These are phyloP conservation scores for Sugiyamaella xylanicola DNA, from an alignment of 1,139 yeast species.

Conservation along the genomic window DNA sequence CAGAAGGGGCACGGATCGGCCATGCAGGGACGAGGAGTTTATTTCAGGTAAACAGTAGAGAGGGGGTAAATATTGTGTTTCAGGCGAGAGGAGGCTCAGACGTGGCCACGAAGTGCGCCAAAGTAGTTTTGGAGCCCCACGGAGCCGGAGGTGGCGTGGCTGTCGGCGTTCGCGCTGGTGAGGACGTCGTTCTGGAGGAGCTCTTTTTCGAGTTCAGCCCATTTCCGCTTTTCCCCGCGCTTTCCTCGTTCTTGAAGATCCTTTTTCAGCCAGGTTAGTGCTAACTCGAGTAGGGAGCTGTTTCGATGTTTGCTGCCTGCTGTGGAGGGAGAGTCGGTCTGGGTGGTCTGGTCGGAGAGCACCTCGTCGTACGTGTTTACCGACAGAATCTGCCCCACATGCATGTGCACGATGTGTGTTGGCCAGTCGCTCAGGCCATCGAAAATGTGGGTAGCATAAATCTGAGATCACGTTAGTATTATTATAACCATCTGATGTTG, in stretches of 20 bases:
- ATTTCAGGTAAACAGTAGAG: neutral
- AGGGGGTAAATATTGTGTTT: neutral
- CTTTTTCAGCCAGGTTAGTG: conserved; percentile 44
- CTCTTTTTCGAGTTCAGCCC: conserved; percentile 35
- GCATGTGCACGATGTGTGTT: conserved; percentile 76
- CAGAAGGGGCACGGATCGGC: neutral
- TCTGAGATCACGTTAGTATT: conserved; percentile 27
- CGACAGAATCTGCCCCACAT: conserved; percentile 57
- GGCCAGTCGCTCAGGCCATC: conserved; percentile 95
- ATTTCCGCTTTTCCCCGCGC: conserved; percentile 30
- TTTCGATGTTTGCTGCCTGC: conserved; percentile 39
- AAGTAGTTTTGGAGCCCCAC: conserved; percentile 36
- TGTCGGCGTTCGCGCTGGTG: conserved; percentile 21
- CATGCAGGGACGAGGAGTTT: neutral
- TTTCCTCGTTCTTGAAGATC: conserved; percentile 53
- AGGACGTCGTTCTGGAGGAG: conserved; percentile 21
- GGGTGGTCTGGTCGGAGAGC: neutral
- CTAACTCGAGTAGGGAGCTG: conserved; percentile 43
- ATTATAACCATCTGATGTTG: too few relatives aligned
- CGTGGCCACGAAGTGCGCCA: conserved; percentile 36
- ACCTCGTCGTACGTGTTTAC: conserved; percentile 27
- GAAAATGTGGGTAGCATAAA: conserved; percentile 95
- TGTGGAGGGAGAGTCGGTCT: too few relatives aligned
- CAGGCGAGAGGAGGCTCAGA: neutral
- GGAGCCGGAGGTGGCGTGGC: conserved; percentile 36